A percentile compares a stretch with the other conserved stretches of the same genome.
phyloP scores from a whole-genome alignment of 768 basidiomycete species.

The Trametes cubensis region DNA sequence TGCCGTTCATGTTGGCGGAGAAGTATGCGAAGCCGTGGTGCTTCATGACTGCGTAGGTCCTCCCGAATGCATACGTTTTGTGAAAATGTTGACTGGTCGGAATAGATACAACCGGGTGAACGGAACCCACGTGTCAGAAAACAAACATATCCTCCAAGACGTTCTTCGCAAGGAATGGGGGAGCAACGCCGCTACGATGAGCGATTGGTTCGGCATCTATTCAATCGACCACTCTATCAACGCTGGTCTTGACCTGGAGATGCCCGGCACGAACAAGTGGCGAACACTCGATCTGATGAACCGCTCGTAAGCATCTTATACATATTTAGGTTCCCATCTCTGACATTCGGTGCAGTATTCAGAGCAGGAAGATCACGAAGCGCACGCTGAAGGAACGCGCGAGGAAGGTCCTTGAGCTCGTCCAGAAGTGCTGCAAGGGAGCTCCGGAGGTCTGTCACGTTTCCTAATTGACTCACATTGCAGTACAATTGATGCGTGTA shows the following conservation, averaged over 20 bases:
- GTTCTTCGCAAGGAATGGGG: constrained; percentile 76
- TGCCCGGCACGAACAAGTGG: constrained; percentile 81
- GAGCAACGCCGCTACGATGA: constrained; percentile 76
- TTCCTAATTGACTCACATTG: not conserved
- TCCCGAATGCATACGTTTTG: not conserved
- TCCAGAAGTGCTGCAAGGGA: constrained; percentile 66
- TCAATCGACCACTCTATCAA: constrained; percentile 65
- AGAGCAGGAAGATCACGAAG: constrained; percentile 64
- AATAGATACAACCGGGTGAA: constrained; percentile 74
- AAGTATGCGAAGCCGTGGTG: constrained; percentile 56
- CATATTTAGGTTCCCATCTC: not conserved
- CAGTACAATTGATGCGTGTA: not conserved
- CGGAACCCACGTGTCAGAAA: constrained; percentile 72
- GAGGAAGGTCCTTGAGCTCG: constrained; percentile 63
- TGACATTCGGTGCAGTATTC: constrained; percentile 36
- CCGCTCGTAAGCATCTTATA: constrained; percentile 40
- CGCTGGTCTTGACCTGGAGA: constrained; percentile 80
- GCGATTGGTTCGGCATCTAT: constrained; percentile 84
- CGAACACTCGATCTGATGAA: constrained; percentile 68
- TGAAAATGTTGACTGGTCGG: not conserved
- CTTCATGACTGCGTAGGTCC: constrained; percentile 63
- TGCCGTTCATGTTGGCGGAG: constrained; percentile 63
- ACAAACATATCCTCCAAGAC: constrained; percentile 56
- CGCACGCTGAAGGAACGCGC: constrained; percentile 70
- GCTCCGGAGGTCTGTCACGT: constrained; percentile 58